Conservation (phyloP, 2,329 filamentous ascomycete species). For the Aspergillus nomiae region DNA sequence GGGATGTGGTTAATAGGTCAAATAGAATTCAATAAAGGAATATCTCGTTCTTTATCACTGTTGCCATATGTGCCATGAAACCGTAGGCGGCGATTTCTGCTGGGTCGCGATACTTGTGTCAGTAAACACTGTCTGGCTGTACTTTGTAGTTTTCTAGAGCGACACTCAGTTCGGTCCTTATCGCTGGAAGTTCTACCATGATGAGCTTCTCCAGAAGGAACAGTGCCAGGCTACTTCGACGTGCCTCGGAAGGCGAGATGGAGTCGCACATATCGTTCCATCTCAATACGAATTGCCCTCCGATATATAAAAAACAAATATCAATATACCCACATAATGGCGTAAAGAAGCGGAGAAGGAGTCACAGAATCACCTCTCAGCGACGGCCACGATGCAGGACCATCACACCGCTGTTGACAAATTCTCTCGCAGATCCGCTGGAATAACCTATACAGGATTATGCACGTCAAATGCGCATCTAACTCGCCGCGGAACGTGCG, state of each 20-base stretch:
- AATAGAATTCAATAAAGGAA: background rate
- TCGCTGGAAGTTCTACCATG: background rate
- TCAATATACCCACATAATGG: background rate
- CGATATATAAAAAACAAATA: background rate
- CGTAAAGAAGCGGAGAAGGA: background rate
- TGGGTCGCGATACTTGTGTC: background rate
- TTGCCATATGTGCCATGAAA: background rate
- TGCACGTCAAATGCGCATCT: background rate
- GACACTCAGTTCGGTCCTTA: too few species aligned
- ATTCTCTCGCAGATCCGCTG: background rate
- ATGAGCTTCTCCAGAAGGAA: background rate
- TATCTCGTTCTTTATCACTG: background rate
- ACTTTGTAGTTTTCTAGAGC: background rate
- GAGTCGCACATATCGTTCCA: background rate
- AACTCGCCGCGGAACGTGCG: background rate
- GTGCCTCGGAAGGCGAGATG: background rate
- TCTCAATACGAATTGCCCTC: background rate
- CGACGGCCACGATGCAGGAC: background rate
- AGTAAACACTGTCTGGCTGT: background rate
- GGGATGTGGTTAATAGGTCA: background rate
- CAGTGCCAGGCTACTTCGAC: background rate
- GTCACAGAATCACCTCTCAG: background rate
- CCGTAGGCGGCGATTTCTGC: background rate
- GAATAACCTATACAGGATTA: background rate
- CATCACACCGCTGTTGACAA: conserved; percentile 11